Percentiles rank a stretch among this genome's conserved stretches.
Evolutionary conservation across 2,329 filamentous ascomycete species (phyloP).

Genomic region (Botryotinia calthae): DNA sequence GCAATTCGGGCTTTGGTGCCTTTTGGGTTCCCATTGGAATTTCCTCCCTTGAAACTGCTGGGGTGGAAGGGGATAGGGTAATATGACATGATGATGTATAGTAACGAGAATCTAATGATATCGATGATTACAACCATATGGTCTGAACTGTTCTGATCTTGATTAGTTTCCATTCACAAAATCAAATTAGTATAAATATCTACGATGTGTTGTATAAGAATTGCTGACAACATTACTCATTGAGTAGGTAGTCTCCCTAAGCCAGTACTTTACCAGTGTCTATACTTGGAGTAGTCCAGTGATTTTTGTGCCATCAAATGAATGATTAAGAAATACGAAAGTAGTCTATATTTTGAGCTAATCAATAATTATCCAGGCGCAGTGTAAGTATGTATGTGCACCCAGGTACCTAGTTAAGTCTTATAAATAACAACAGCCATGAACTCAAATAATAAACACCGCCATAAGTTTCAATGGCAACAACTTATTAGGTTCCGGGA

Average conservation of each 20-base stretch:
- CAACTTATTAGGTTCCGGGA: constrained; percentile 11
- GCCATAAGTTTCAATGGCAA: not conserved
- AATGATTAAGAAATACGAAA: not conserved
- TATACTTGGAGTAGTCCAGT: not conserved
- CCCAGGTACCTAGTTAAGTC: not conserved
- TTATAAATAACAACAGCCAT: not conserved
- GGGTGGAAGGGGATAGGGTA: not conserved
- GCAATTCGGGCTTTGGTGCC: constrained; percentile 16
- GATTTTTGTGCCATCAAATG: not conserved
- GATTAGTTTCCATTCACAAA: not conserved
- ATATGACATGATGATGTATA: not conserved
- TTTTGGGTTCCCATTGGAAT: not conserved
- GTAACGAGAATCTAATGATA: not conserved
- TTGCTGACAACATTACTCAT: not conserved
- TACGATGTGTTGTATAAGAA: not conserved
- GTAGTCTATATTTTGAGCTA: not conserved
- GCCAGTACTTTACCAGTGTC: not conserved
- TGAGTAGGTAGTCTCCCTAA: not conserved
- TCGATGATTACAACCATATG: not conserved
- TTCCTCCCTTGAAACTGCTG: not conserved
- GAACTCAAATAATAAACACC: constrained; percentile 3
- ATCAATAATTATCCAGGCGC: not conserved
- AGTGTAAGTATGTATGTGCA: not conserved
- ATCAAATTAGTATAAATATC: not conserved
- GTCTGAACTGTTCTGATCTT: not conserved